Base-by-base conservation (phyloP, 31 red algal genomes). In the Odonthalia washingtoniensis region DNA sequence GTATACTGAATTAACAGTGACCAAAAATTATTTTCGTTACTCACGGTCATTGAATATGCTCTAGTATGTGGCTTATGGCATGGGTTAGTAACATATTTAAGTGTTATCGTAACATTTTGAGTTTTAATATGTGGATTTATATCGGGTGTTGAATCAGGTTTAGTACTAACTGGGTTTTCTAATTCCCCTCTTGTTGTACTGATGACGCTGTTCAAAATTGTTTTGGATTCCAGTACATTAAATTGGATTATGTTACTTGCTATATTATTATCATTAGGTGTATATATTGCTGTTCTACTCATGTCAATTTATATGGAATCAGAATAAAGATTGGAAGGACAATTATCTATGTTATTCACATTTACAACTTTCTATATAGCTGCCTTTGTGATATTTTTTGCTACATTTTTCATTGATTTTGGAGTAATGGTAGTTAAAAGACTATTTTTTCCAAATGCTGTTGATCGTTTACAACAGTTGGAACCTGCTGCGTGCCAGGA, bases 51-150 rank as follows among this genome's bases (percentile, higher is more conserved):
- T 18, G 94, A 96, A 80, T 96, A 87, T 75, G 85, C 86, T 33
- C 24, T 89, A 21, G 33, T 88, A 36, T 96, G 92, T 68, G 94
- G 89, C 5, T 40, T 96, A n/a, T 96, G 94, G 94, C 94, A 96
- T 84, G 89, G 89, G 26, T 46, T 92, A 6, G 68, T 84, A 2
- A 86, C 90, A 46, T 96, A 88, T 72, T 96, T 92, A 37, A 89
- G 88, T 31, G 35, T 89, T 37, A 91, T 87, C 60, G 38, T 91
- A 2, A 26, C 72, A 38, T 88, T 95, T 40, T 87, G 88, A 46
- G 90, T 83, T 64, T 38, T 94, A 44, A 78, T 18, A 73, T 85
- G 85, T 46, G 74, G 61, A 24, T 94, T 86, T 72, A 5, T 73
- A 36, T 77, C 86, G 61, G 92, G 92, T 3, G 63, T 40, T 24